Conservation (phyloP, 352 stramenopile genomes). For the Peronospora belbahrii region DNA sequence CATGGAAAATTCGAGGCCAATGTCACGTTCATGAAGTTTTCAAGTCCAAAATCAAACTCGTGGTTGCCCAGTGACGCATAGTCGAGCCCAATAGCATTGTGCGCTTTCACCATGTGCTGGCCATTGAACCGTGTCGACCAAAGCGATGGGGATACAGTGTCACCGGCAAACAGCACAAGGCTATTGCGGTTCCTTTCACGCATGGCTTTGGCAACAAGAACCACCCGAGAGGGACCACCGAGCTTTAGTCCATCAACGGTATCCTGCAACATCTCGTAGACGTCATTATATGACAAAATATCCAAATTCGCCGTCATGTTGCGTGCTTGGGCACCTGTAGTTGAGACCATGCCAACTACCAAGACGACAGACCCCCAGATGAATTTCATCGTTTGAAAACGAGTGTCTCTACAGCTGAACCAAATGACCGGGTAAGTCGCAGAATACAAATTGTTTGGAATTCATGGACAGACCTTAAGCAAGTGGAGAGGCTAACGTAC, state of each 20-base stretch:
- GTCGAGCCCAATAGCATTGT: constrained; percentile 70
- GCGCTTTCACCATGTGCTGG: constrained; percentile 70
- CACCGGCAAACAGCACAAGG: constrained; percentile 69
- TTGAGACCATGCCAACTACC: constrained; percentile 4
- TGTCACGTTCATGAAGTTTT: constrained; percentile 67
- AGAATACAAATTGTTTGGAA: constrained; percentile 17
- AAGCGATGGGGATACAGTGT: constrained; percentile 78
- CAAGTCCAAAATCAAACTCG: constrained; percentile 75
- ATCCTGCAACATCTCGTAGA: constrained; percentile 75
- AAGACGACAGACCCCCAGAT: constrained; percentile 11
- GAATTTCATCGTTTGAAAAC: constrained; percentile 11
- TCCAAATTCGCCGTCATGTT: constrained; percentile 47
- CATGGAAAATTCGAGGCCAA: constrained; percentile 49
- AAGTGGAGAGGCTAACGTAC: constrained; percentile 20
- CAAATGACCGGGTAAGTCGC: background rate
- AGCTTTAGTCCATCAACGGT: constrained; percentile 52
- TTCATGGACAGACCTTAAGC: constrained; percentile 7
- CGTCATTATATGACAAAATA: constrained; percentile 69
- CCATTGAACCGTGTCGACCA: constrained; percentile 76
- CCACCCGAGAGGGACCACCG: constrained; percentile 63
- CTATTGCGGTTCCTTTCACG: constrained; percentile 47
- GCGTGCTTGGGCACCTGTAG: constrained; percentile 16
- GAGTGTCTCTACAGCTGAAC: background rate
- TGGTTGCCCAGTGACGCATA: constrained; percentile 72
- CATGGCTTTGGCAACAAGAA: constrained; percentile 58